These are phyloP conservation scores for Cyberlindnera nakhonratchasimensis DNA, from an alignment of 805 yeast species.

Conservation along the genomic window DNA sequence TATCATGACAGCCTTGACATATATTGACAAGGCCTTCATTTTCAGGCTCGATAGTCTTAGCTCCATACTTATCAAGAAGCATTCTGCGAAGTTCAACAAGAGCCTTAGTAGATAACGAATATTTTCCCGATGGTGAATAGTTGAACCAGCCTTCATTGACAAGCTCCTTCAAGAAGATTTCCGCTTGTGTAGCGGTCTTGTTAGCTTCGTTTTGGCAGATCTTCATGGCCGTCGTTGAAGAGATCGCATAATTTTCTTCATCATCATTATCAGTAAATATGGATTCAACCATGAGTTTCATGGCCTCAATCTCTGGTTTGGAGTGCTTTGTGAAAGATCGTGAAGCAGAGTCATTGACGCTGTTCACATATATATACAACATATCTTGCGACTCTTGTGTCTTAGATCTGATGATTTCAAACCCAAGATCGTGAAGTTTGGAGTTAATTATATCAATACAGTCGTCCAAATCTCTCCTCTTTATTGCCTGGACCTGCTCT, in stretches of 20 bases:
- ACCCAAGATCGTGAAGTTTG: conserved; percentile 31
- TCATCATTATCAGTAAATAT: conserved; percentile 27
- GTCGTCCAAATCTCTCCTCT: conserved; percentile 16
- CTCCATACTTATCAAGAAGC: conserved; percentile 42
- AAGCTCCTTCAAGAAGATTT: conserved; percentile 36
- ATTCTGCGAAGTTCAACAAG: conserved; percentile 46
- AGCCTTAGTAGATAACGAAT: conserved; percentile 37
- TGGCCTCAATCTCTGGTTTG: conserved; percentile 38
- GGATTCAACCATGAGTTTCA: conserved; percentile 39
- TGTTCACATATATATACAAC: conserved; percentile 37
- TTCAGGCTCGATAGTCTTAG: conserved; percentile 18
- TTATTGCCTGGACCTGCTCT: conserved; percentile 3
- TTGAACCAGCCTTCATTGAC: conserved; percentile 55
- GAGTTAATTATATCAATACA: conserved; percentile 28
- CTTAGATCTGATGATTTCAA: conserved; percentile 34
- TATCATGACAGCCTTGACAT: conserved; percentile 50
- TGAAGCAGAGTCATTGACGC: conserved; percentile 33
- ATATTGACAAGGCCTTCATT: conserved; percentile 34
- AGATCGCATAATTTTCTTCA: conserved; percentile 33
- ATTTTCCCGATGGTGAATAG: conserved; percentile 31
- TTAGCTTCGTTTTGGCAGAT: conserved; percentile 24
- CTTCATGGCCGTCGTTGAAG: conserved; percentile 26
- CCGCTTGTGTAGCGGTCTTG: conserved; percentile 37
- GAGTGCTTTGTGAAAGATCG: conserved; percentile 34
- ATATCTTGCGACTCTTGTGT: conserved; percentile 34